Evolutionary conservation across 148 eudicot genomes (phyloP).

Genomic region (Chenopodium quinoa): DNA sequence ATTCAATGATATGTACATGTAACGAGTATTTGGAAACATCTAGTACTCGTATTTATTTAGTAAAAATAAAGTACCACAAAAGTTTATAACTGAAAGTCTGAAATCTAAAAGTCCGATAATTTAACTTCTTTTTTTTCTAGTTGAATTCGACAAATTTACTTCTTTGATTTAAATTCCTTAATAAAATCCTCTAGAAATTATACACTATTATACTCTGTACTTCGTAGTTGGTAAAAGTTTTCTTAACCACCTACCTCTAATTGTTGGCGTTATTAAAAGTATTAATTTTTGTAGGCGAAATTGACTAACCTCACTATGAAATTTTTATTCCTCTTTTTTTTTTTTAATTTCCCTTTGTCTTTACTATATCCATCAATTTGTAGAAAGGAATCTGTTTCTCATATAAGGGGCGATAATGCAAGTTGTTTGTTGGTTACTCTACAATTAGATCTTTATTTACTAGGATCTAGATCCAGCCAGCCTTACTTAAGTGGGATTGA

Average conservation of each 20-base stretch:
- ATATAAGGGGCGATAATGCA: not conserved
- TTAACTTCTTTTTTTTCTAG: too few species aligned
- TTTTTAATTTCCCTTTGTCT: not conserved
- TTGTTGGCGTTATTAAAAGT: not conserved
- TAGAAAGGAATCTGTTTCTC: not conserved
- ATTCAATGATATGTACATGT: not conserved
- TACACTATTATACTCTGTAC: too few species aligned
- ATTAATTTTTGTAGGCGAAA: not conserved
- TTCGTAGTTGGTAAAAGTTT: too few species aligned
- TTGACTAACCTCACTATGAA: not conserved
- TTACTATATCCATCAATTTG: not conserved
- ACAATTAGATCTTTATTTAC: not conserved
- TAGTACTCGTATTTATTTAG: too few species aligned
- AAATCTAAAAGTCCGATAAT: not conserved
- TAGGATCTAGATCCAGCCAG: constrained; percentile 3
- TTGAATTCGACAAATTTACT: too few species aligned
- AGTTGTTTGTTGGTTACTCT: constrained; percentile 5
- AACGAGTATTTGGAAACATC: not conserved
- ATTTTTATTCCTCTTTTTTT: not conserved
- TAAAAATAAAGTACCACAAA: too few species aligned
- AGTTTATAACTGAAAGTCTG: too few species aligned
- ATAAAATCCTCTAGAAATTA: too few species aligned
- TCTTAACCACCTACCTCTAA: not conserved
- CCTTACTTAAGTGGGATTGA: not conserved
- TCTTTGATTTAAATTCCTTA: too few species aligned